Conservation (phyloP, 345 rosid genomes). For the Eucalyptus rudis region DNA sequence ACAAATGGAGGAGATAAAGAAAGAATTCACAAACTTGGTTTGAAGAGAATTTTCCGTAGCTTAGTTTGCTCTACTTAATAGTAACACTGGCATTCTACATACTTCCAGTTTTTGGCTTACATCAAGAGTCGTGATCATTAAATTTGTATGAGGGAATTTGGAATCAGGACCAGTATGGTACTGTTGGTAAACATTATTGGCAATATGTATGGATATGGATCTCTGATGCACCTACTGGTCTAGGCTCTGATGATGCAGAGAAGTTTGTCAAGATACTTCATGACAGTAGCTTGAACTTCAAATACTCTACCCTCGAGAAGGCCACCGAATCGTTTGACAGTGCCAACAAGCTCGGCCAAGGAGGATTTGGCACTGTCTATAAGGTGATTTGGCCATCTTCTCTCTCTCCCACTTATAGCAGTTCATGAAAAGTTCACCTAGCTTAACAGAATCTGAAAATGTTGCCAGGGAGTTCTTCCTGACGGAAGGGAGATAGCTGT, state of each 20-base stretch:
- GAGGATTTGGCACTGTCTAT: conserved; percentile 91
- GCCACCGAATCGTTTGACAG: conserved; percentile 65
- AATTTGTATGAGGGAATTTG: neutral
- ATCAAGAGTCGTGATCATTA: neutral
- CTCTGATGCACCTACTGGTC: neutral
- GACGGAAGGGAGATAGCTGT: conserved; percentile 94
- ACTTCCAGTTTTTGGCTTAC: neutral
- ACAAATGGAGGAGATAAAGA: neutral
- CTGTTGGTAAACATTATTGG: neutral
- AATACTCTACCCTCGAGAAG: conserved; percentile 75
- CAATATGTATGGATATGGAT: neutral
- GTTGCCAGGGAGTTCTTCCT: conserved; percentile 53
- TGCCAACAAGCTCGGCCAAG: conserved; percentile 87
- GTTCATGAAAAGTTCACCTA: neutral
- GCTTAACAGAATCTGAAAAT: neutral
- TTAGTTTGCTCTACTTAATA: neutral
- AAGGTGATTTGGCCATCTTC: conserved; percentile 29
- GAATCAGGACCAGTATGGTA: neutral
- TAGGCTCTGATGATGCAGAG: conserved; percentile 60
- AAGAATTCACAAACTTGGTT: neutral
- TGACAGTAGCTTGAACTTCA: conserved; percentile 84
- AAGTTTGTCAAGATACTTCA: conserved; percentile 56
- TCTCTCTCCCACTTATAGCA: neutral
- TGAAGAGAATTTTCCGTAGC: neutral
- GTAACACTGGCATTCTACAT: neutral